Evolutionary conservation across 495 filamentous ascomycete genomes (phyloP).

Genomic region (Cercophora scortea): DNA sequence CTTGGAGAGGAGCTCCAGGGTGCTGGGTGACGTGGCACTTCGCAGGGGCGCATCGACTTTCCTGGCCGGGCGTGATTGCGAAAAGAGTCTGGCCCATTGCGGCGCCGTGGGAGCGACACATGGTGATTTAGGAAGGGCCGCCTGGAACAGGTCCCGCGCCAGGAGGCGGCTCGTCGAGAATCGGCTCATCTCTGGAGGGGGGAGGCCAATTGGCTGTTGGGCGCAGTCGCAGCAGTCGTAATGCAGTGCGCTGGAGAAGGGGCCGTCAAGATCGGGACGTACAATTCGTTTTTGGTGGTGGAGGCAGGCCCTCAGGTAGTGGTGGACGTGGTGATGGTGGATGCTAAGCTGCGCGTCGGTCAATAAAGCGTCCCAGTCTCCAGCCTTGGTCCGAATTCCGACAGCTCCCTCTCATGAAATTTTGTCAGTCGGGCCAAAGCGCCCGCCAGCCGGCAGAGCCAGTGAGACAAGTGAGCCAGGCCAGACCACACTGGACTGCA

Average conservation of each 20-base stretch:
- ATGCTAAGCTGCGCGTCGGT: neutral
- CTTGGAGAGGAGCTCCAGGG: neutral
- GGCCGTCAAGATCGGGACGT: too few species aligned
- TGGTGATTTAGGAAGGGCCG: constrained; percentile 15
- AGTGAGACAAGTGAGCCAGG: too few species aligned
- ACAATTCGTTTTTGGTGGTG: too few species aligned
- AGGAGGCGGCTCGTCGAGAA: constrained; percentile 35
- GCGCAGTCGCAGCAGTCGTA: neutral
- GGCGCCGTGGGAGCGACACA: constrained; percentile 13
- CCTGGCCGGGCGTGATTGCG: constrained; percentile 16
- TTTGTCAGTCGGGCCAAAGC: too few species aligned
- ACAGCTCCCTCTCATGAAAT: too few species aligned
- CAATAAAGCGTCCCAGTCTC: too few species aligned
- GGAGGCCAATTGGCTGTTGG: constrained; percentile 4
- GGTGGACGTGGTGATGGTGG: neutral
- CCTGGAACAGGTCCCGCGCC: constrained; percentile 29
- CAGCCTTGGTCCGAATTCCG: too few species aligned
- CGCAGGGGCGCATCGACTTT: neutral
- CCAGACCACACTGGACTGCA: too few species aligned
- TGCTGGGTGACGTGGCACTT: constrained; percentile 1
- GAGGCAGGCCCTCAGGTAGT: too few species aligned
- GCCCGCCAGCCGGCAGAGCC: neutral
- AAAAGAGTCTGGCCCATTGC: constrained; percentile 36
- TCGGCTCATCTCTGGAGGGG: constrained; percentile 33
- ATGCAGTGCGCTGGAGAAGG: too few species aligned